A percentile compares a stretch with the other conserved stretches of the same genome.
Conservation (phyloP, 1,284 basidiomycete species). For the Tylopilus sp. region DNA sequence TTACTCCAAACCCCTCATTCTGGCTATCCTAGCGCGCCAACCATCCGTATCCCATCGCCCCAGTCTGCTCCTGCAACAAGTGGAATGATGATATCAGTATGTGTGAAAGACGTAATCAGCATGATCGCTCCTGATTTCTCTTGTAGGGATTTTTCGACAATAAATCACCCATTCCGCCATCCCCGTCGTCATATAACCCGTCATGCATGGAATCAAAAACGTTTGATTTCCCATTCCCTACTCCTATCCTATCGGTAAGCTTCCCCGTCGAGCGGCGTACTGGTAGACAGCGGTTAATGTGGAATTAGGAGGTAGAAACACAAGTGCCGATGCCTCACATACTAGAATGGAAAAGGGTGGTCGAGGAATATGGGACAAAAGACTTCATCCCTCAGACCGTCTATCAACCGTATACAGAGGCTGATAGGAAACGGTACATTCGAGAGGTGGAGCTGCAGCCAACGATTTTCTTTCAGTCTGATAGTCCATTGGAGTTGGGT, state of each 20-base stretch:
- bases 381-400: slow-evolving; percentile 72
- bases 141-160: slow-evolving; percentile 22
- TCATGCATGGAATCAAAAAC: slow-evolving; percentile 5
- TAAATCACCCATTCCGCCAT: slow-evolving; percentile 7
- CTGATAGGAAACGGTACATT: slow-evolving; percentile 78
- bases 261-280: slow-evolving; percentile 2
- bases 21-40: background rate
- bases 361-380: slow-evolving; percentile 42
- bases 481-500: slow-evolving; percentile 64
- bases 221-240: background rate
- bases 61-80: slow-evolving; percentile 20
- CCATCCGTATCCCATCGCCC: slow-evolving; percentile 21
- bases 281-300: slow-evolving; percentile 15
- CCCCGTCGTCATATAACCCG: slow-evolving; percentile 26
- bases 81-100: slow-evolving; percentile 17
- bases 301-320: slow-evolving; percentile 33
- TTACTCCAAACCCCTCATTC: slow-evolving; percentile 26
- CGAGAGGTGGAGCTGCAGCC: slow-evolving; percentile 69
- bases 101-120: slow-evolving; percentile 4
- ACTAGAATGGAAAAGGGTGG: slow-evolving; percentile 37
- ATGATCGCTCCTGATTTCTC: background rate
- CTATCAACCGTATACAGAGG: slow-evolving; percentile 80
- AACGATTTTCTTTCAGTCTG: slow-evolving; percentile 71
- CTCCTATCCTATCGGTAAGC: slow-evolving; percentile 24
- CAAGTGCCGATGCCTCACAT: slow-evolving; percentile 39